Base-by-base conservation (phyloP, 148 eudicot genomes). In the Vaccinium corymbosum region DNA sequence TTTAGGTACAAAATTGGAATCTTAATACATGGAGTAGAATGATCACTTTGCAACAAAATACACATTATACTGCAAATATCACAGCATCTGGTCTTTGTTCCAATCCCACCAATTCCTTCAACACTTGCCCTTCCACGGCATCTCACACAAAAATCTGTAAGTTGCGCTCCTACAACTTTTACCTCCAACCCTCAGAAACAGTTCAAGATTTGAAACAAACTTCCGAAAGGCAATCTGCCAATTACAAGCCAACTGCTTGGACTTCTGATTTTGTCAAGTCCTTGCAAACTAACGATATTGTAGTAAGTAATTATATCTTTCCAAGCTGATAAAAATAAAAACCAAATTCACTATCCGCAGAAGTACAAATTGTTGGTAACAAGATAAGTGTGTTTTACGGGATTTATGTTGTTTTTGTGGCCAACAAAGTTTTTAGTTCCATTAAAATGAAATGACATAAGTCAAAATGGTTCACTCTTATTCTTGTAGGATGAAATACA, bases 231-330 rank as follows among this genome's bases (percentile, higher is more conserved):
- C 61, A 62, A 16, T 80, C 51, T 0, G 83, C 75, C 19, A 49
- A 50, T 42, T 85, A 71, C 64, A 59, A 85, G 50, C 74, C 80
- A 1, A 80, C 61, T 25, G 20, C 53, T 48, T 85, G 80, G 80
- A 56, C 2, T 49, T n/a, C 25, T 73, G 76, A 80, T 1, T 48
- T 80, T 19, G 20, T 57, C 12, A 27, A 72, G 35, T 81, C 86
- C 14, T 85, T 74, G 80, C 50, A 19, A 12, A 73, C 27, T 59
- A 6, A 49, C 8, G n/a, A 76, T 12, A 7, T 10, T 38, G 42
- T 38, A 5, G 46, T 32, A 20, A 71, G 35, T 32, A 66, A 8
- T 64, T 25, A 7, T n/a, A 2, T 66, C n/a, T 25, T n/a, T 66
- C n/a, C 4, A 0, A 53, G 17, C 57, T 11, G 57, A 53, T 0